phyloP scores from a whole-genome alignment of 805 yeast genomes.

The Zygotorulaspora sp. region DNA sequence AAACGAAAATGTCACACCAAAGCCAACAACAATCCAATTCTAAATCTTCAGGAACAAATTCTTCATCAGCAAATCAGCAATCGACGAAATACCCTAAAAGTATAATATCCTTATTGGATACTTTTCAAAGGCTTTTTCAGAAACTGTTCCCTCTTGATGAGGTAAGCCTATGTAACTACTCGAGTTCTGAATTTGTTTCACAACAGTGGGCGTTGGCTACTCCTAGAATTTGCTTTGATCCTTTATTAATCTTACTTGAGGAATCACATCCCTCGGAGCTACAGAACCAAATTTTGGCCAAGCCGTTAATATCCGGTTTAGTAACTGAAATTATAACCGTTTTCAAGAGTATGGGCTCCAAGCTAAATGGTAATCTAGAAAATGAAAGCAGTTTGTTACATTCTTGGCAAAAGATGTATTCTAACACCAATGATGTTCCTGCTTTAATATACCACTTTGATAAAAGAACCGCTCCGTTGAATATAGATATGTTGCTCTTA shows the following conservation, averaged over 20 bases:
- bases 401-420: constrained; percentile 47
- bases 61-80: constrained; percentile 5
- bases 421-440: constrained; percentile 46
- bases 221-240: constrained; percentile 72
- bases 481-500: constrained; percentile 69
- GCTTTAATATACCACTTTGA: constrained; percentile 62
- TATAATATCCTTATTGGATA: constrained; percentile 21
- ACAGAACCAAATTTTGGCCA: constrained; percentile 66
- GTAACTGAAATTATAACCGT: constrained; percentile 70
- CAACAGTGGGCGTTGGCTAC: constrained; percentile 85
- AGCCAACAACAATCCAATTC: constrained; percentile 10
- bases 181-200: constrained; percentile 49
- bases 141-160: constrained; percentile 34
- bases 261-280: constrained; percentile 57
- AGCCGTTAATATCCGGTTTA: constrained; percentile 78
- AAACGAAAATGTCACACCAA: constrained; percentile 9
- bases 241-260: constrained; percentile 71
- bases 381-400: constrained; percentile 56
- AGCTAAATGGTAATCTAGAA: constrained; percentile 57
- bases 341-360: constrained; percentile 72
- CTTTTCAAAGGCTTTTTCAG: constrained; percentile 32
- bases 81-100: constrained; percentile 21
- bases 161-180: constrained; percentile 36
- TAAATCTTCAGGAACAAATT: constrained; percentile 11
- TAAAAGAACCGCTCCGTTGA: constrained; percentile 48